Evolutionary conservation across 2,329 filamentous ascomycete genomes (phyloP), one percentile per base, ranked within the genome.

Genomic region (Thermothelomyces thermophilus): DNA sequence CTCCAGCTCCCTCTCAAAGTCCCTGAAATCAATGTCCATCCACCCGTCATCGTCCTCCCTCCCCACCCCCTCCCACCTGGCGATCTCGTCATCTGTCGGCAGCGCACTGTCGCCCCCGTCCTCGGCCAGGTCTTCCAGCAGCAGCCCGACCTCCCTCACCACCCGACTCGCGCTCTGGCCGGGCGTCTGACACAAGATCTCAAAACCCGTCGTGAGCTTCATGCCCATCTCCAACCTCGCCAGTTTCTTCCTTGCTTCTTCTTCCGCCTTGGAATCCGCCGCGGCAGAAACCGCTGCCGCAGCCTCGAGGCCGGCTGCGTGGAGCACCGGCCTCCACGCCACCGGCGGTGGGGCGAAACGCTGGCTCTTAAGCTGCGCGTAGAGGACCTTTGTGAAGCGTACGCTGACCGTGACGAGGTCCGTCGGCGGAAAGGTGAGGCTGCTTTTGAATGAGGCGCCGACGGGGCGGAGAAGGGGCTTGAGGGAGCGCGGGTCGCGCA

Each of bases 21-120:
- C 90, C 16, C 85, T 78, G 58, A 89, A 96, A 62, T 90, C 83
- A 50, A 98, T 94, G 59, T 97, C 84, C 56, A 98, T 74, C 93
- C 93, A 98, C 19, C 79, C 76, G 60, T 97, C 93, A 59, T 90
- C 82, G 53, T 97, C 91, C 43, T 91, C 80, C n/a, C 71, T 75
- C 26, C 72, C 68, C 2, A 63, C 63, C 26, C 74, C 67, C 31
- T 76, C 72, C 91, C 93, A 97, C 2, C 64, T 60, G 22, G 68
- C 66, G 9, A 97, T 88, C n/a, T 91, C 86, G 0, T 73, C 67
- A 58, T 95, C 77, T 0, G 74, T 80, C 0, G 93, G 91, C 1
- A 97, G 71, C 22, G 59, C 59, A 5, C 64, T 60, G 24, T 63
- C 61, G 22, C 88, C 84, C 2, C 90, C 85, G 2, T 88, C 89